A percentile compares a stretch with the other conserved stretches of the same genome.
phyloP scores from a whole-genome alignment of 495 filamentous ascomycete species.

The Poronia punctata region DNA sequence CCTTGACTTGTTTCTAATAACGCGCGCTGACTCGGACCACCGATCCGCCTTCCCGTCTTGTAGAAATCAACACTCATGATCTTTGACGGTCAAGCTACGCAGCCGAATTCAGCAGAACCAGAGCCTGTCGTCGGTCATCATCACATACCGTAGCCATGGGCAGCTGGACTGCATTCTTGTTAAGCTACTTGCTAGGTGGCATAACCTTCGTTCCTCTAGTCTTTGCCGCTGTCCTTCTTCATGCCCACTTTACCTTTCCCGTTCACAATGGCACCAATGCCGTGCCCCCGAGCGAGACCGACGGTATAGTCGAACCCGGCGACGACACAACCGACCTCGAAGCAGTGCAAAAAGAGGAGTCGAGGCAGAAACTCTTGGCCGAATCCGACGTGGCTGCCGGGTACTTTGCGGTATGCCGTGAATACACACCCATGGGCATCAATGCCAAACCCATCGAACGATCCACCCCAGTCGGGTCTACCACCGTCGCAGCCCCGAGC shows the following conservation, averaged over 20 bases:
- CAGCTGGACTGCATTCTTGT: slow-evolving; percentile 59
- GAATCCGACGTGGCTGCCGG: slow-evolving; percentile 84
- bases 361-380: slow-evolving; percentile 34
- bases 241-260: slow-evolving; percentile 65
- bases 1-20: no score
- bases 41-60: no score
- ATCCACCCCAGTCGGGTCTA: slow-evolving; percentile 68
- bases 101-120: slow-evolving; percentile 20
- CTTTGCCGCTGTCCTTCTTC: slow-evolving; percentile 53
- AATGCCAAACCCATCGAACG: slow-evolving; percentile 90
- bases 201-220: slow-evolving; percentile 82
- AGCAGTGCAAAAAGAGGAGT: slow-evolving; percentile 37
- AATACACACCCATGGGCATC: slow-evolving; percentile 83
- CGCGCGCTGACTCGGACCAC: no score
- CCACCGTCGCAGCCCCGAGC: slow-evolving; percentile 60
- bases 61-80: slow-evolving; percentile 18
- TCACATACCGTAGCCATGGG: slow-evolving; percentile 45
- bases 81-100: slow-evolving; percentile 14
- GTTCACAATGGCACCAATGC: slow-evolving; percentile 28
- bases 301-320: slow-evolving; percentile 40
- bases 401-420: slow-evolving; percentile 90
- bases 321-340: slow-evolving; percentile 42
- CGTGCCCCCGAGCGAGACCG: slow-evolving; percentile 14
- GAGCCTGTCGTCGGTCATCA: slow-evolving; percentile 15
- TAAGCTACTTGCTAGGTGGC: slow-evolving; percentile 81